These are phyloP conservation scores for Berkeleyomyces rouxiae DNA, from an alignment of 2,329 filamentous ascomycete genomes.

Conservation along the genomic window DNA sequence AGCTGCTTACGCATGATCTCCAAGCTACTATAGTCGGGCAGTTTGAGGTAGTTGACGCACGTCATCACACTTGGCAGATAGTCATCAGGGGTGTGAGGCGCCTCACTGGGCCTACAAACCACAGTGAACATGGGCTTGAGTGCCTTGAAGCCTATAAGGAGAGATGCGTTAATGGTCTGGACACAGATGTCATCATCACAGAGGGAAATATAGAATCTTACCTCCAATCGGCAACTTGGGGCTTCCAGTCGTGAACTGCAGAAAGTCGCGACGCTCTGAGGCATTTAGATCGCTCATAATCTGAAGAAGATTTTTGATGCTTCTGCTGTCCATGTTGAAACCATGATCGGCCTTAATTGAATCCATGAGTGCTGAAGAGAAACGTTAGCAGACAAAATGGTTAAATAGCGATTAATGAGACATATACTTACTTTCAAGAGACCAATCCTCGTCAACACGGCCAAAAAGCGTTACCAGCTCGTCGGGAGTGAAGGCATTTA, in stretches of 20 bases:
- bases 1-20: conserved; percentile 64
- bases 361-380: conserved; percentile 63
- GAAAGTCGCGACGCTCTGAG: conserved; percentile 70
- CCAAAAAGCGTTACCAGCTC: conserved; percentile 93
- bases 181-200: neutral
- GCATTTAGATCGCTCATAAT: conserved; percentile 76
- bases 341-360: conserved; percentile 98
- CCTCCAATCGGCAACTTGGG: conserved; percentile 96
- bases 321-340: conserved; percentile 96
- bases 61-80: conserved; percentile 99
- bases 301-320: conserved; percentile 80
- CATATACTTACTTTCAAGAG: conserved; percentile 66
- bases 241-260: conserved; percentile 95
- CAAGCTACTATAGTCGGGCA: conserved; percentile 79
- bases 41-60: conserved; percentile 95
- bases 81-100: conserved; percentile 84
- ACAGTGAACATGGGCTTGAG: conserved; percentile 98
- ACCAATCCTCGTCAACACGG: conserved; percentile 88
- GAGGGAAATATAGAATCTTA: conserved; percentile 29
- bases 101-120: conserved; percentile 95
- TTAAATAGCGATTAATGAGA: neutral
- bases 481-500: conserved; percentile 86
- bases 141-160: conserved; percentile 66
- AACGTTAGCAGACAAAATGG: conserved; percentile 16
- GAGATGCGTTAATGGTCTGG: neutral